Evolutionary conservation across 2,329 filamentous ascomycete genomes (phyloP).

Genomic region (Nannizziopsis arthrosporioides): DNA sequence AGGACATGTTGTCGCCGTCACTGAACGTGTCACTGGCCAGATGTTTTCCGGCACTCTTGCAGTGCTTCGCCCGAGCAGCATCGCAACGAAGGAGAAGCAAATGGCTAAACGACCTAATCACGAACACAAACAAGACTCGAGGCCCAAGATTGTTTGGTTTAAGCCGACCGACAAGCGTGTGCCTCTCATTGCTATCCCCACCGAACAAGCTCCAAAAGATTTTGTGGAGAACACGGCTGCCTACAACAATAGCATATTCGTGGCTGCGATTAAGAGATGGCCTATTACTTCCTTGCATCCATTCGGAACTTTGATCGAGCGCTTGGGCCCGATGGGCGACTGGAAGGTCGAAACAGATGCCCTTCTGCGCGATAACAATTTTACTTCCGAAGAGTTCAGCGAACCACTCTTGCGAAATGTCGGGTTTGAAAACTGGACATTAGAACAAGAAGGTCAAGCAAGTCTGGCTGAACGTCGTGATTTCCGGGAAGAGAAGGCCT

Average conservation of each 20-base stretch:
- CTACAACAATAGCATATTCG: constrained; percentile 94
- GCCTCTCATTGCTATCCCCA: constrained; percentile 92
- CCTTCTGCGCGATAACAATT: constrained; percentile 95
- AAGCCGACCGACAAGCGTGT: constrained; percentile 99
- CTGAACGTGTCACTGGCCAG: constrained; percentile 91
- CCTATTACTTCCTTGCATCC: constrained; percentile 98
- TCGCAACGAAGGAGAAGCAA: constrained; percentile 98
- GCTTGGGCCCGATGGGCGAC: constrained; percentile 94
- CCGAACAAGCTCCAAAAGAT: constrained; percentile 90
- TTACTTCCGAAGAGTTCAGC: constrained; percentile 92
- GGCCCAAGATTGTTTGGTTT: constrained; percentile 99
- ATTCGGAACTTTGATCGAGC: constrained; percentile 93
- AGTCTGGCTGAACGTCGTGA: constrained; percentile 66
- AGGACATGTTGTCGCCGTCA: constrained; percentile 90
- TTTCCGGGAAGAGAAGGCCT: constrained; percentile 75
- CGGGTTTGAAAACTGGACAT: constrained; percentile 80
- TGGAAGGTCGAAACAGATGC: constrained; percentile 96
- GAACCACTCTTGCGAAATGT: constrained; percentile 91
- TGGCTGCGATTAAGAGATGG: constrained; percentile 98
- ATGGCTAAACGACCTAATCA: constrained; percentile 82
- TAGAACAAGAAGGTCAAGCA: constrained; percentile 70
- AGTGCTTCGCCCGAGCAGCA: constrained; percentile 86
- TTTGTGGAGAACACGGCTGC: constrained; percentile 98
- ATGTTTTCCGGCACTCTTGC: constrained; percentile 98
- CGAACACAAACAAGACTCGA: constrained; percentile 69